Base-by-base conservation (phyloP, 306 rosid species). In the Betula pendula region DNA sequence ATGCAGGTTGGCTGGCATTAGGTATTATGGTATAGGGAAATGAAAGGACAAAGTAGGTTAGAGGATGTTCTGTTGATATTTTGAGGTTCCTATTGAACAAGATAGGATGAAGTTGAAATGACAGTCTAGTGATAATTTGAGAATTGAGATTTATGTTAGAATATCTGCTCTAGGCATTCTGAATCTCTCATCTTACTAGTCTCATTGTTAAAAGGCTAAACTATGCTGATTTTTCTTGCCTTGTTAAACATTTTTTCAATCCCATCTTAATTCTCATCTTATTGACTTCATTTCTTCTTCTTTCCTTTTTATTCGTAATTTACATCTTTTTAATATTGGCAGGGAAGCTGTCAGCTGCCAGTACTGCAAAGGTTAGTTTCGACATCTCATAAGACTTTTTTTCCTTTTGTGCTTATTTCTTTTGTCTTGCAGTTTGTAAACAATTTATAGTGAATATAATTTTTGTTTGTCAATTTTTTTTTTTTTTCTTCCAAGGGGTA, bases 331-430 rank as follows among this genome's bases (percentile, higher is more conserved):
- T 12, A 24, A 72, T 49, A 73, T 81, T 88, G 80, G 79, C 88
- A 92, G 96, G 92, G 97, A 92, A 70, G 96, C 94, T 87, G 96
- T 92, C 83, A 90, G 87, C 79, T 92, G 96, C 88, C 82, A 69
- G 70, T 71, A 84, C 76, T 92, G 97, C 81, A 85, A 89, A 86
- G 97, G 96, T 90, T 68, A 74, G 90, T 75, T 52, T 68, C 58
- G 8, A 68, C 75, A 72, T 81, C 68, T 63, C 68, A n/a, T 77
- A 27, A 70, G 44, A 10, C 50, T 24, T 19, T 24, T 19, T 38
- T 76, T 76, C 67, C 42, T 63, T 75, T 70, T 72, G 52, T 77
- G 25, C 53, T 69, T 25, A 25, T 16, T 58, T 66, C 43, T 27
- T 72, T 77, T 78, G 42, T 60, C 27, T 62, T 63, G 52, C 43